Base-by-base conservation (phyloP, 192 early-diverging fungal species). In the Mortierella alpina region DNA sequence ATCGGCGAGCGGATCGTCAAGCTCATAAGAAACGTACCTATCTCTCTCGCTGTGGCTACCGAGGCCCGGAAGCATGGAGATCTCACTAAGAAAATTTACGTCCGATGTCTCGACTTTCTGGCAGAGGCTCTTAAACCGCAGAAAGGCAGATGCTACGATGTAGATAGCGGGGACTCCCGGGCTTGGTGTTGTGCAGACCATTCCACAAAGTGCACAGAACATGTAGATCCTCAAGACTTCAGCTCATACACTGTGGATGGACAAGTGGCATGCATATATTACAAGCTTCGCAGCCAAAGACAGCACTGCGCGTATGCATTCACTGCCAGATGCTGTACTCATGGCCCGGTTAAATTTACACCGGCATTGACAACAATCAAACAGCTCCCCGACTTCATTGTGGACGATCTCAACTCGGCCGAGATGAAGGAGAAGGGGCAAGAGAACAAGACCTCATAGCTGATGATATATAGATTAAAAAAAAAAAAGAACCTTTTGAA, bases 11-110 rank as follows among this genome's bases (percentile, higher is more conserved):
- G 57, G 11, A 70, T 61, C 68, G 53, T 53, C 49, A 40, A 49
- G 58, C 68, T 53, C 40, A 60, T 60, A 42, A 70, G 40, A 23
- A 12, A 70, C 12, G 58, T 50, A n/a, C 68, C 68, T 48, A 70
- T 70, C 18, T 60, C 48, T 17, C 13, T 70, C 4, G 41, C 44
- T 56, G 53, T 70, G 18, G 68, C 68, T 8, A 52, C 56, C 40
- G 68, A 70, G 68, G 57, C 68, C 44, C 68, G 40, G 48, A 59
- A 70, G 58, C 49, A 70, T 59, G 68, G 55, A 70, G 20, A 22
- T 60, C 48, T 70, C 58, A 59, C 68, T 4, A 23, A n/a, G 7
- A 23, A 60, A 59, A 70, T 61, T 49, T 60, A 70, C 39, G 15
- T 49, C 12, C 17, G 4, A 0, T 70, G 68, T 70, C 13, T 70